phyloP scores from a whole-genome alignment of 768 basidiomycete genomes.

The Mycena albidolilacea region DNA sequence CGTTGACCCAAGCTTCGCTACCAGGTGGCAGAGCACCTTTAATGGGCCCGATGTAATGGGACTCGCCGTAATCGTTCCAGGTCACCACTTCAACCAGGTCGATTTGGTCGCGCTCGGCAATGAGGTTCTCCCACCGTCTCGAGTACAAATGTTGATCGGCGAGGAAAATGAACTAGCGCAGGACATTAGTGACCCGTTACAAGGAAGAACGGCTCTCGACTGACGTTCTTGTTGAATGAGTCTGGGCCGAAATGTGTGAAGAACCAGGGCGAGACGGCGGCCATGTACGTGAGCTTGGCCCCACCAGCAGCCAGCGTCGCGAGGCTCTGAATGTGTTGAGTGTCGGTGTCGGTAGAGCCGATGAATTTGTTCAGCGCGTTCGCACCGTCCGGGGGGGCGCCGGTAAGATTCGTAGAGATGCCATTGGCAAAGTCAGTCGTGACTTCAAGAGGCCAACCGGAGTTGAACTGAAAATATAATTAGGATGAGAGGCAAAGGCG shows the following conservation, averaged over 20 bases:
- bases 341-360: constrained; percentile 68
- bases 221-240: constrained; percentile 81
- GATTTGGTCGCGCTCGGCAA: constrained; percentile 68
- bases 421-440: constrained; percentile 58
- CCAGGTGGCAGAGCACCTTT: constrained; percentile 77
- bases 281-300: constrained; percentile 58
- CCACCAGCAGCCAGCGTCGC: constrained; percentile 43
- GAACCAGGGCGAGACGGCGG: constrained; percentile 81
- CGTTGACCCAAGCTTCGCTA: constrained; percentile 81
- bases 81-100: constrained; percentile 74
- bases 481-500: constrained; percentile 9
- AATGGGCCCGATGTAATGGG: constrained; percentile 86
- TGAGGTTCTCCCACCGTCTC: constrained; percentile 77
- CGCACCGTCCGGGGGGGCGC: constrained; percentile 38
- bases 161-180: constrained; percentile 71
- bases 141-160: constrained; percentile 78
- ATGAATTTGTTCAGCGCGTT: constrained; percentile 56
- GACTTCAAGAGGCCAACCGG: constrained; percentile 81
- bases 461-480: constrained; percentile 74
- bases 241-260: constrained; percentile 82
- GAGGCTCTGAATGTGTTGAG: constrained; percentile 65
- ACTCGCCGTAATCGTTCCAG: constrained; percentile 82
- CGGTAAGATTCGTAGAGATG: constrained; percentile 37
- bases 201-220: constrained; percentile 38
- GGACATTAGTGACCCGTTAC: neutral